A percentile compares a stretch with the other conserved stretches of the same genome.
These are phyloP conservation scores for Kuraishia cidri DNA, from an alignment of 805 yeast species.

Conservation along the genomic window DNA sequence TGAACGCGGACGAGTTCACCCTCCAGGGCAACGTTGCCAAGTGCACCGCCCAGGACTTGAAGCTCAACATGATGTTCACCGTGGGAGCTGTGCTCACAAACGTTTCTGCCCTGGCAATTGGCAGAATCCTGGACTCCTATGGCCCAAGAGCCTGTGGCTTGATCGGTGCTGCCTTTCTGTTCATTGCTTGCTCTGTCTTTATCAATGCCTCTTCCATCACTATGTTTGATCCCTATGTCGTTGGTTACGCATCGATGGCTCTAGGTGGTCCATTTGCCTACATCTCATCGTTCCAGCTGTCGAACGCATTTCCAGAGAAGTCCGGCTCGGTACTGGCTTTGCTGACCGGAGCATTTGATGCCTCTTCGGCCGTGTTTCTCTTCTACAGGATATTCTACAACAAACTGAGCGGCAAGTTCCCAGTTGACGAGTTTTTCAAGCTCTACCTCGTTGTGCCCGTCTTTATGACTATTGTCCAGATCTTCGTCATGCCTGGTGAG, in stretches of 20 bases:
- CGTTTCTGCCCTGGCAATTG: constrained; percentile 42
- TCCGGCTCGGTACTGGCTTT: constrained; percentile 45
- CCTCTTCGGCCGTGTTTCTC: constrained; percentile 46
- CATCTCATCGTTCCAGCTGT: constrained; percentile 47
- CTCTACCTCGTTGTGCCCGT: constrained; percentile 38
- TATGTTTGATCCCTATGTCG: constrained; percentile 38
- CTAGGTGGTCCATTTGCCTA: constrained; percentile 51
- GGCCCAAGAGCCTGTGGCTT: constrained; percentile 49
- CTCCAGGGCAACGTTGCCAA: constrained; percentile 23
- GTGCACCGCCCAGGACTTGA: constrained; percentile 45
- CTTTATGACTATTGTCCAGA: constrained; percentile 36
- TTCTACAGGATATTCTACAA: constrained; percentile 32
- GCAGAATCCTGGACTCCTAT: constrained; percentile 35
- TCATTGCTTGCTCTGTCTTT: constrained; percentile 34
- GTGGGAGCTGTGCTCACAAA: constrained; percentile 49
- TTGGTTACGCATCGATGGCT: constrained; percentile 44
- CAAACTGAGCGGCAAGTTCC: constrained; percentile 22
- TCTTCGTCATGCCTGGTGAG: constrained; percentile 38
- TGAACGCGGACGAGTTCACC: constrained; percentile 2
- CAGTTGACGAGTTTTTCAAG: constrained; percentile 33
- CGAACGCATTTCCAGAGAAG: constrained; percentile 45
- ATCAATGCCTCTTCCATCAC: constrained; percentile 24
- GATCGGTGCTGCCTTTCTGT: constrained; percentile 37
- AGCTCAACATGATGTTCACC: constrained; percentile 49
- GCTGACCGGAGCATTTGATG: constrained; percentile 51